Base-by-base conservation (phyloP, 2,329 filamentous ascomycete genomes). In the Phoma sp. region DNA sequence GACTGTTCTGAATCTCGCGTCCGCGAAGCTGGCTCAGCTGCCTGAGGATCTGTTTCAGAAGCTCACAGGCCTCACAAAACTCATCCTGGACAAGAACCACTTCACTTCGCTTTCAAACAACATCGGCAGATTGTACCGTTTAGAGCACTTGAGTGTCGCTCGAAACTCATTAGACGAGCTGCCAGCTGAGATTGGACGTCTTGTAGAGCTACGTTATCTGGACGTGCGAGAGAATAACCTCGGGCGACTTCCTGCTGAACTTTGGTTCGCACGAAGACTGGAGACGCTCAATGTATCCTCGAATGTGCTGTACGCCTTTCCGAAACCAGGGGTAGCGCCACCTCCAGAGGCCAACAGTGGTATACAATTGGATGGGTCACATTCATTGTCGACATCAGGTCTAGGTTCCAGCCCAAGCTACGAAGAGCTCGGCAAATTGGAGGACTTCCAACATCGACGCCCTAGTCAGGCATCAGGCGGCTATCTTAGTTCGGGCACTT, bases 191-290 rank as follows among this genome's bases (percentile, higher is more conserved):
- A 92, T 99, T 62, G 95, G 95, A 5, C 93, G 91, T 61, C 82
- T 99, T 22, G 85, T 83, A 0, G 94, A 98, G 73, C 81, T 99
- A 58, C 88, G 87, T 48, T 89, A 92, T 59, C 81, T 99, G 36
- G 94, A 99, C 71, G 84, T 98, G 17, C 86, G 94, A 60, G 92
- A 95, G 70, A 99, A 98, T 79, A 99, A 98, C 70, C 84, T 99
- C 54, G 89, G 88, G 62, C 89, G 89, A 68, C 81, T 99, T 29
- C 95, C 95, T 2, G 86, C 91, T 70, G 95, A 99, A 71, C 84
- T 99, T n/a, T 99, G 95, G 95, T 94, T 91, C 82, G 94, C 94
- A 46, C 88, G 89, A 65, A 92, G 89, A 71, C 78, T 99, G 50
- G 93, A 98, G 75, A 94, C 89, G 0, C 84, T 99, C 55, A 99